A percentile compares a stretch with the other conserved stretches of the same genome.
Evolutionary conservation across 129 eudicot genomes (phyloP).

Genomic region (Scalesia atractyloides): DNA sequence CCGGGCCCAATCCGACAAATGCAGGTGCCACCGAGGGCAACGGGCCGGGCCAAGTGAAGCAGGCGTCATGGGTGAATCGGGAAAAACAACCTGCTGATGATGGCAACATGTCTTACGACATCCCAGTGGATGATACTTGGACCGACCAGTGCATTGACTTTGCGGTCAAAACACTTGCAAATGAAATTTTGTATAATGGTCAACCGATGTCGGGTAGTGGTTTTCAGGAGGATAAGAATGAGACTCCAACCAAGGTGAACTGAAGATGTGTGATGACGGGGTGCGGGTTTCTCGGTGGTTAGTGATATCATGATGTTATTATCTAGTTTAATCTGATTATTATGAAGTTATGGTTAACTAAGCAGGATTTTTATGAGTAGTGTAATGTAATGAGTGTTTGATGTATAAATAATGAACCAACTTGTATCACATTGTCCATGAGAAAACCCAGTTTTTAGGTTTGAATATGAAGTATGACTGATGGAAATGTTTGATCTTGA

Average conservation of each 20-base stretch:
- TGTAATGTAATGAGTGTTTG: neutral
- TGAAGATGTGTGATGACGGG: constrained; percentile 10
- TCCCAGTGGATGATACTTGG: constrained; percentile 49
- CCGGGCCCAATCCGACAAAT: constrained; percentile 23
- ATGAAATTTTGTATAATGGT: constrained; percentile 51
- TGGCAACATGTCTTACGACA: constrained; percentile 36
- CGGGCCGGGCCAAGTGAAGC: constrained; percentile 31
- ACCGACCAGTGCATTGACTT: constrained; percentile 78
- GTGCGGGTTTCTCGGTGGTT: constrained; percentile 10
- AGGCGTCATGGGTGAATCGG: constrained; percentile 22
- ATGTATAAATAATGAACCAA: constrained; percentile 24
- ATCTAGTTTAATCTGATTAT: constrained; percentile 9
- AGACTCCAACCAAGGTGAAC: constrained; percentile 33
- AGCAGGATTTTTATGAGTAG: constrained; percentile 4
- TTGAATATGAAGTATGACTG: neutral
- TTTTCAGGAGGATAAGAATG: constrained; percentile 18
- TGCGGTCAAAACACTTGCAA: constrained; percentile 73
- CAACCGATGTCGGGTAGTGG: constrained; percentile 13
- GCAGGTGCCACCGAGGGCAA: constrained; percentile 3
- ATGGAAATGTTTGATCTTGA: neutral
- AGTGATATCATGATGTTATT: constrained; percentile 2
- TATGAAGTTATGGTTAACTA: constrained; percentile 20
- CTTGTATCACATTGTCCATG: constrained; percentile 13
- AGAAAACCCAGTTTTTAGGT: constrained; percentile 14
- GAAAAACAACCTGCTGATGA: constrained; percentile 36